These are phyloP conservation scores for Atkinsonella hypoxylon DNA, from an alignment of 2,329 filamentous ascomycete species.

Conservation along the genomic window DNA sequence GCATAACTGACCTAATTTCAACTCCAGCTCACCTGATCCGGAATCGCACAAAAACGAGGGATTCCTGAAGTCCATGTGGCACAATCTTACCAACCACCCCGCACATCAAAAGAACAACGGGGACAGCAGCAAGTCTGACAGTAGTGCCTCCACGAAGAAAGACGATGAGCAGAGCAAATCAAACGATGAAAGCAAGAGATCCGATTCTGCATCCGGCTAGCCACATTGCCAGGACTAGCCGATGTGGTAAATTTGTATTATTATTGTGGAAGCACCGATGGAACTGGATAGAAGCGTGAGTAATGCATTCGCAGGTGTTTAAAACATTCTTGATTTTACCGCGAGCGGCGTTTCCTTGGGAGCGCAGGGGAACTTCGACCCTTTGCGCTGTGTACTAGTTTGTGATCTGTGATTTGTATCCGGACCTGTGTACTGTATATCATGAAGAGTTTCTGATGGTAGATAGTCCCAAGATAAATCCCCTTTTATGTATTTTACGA, in stretches of 20 bases:
- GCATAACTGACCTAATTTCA: background rate
- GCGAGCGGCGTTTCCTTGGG: constrained; percentile 12
- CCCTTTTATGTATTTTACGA: constrained; percentile 14
- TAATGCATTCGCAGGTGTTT: constrained; percentile 26
- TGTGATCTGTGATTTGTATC: background rate
- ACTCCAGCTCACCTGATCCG: constrained; percentile 15
- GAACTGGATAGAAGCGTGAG: constrained; percentile 9
- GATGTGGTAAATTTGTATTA: constrained; percentile 9
- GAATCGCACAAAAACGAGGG: constrained; percentile 67
- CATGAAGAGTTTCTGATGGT: constrained; percentile 12
- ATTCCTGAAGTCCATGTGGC: constrained; percentile 88
- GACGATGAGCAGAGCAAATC: constrained; percentile 12
- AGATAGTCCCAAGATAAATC: constrained; percentile 21
- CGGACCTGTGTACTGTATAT: constrained; percentile 18
- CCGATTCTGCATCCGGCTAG: constrained; percentile 22
- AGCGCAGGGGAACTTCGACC: constrained; percentile 4
- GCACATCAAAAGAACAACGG: constrained; percentile 33
- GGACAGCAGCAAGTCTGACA: constrained; percentile 13
- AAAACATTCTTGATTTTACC: constrained; percentile 16
- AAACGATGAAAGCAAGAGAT: constrained; percentile 22
- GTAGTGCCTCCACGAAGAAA: constrained; percentile 8
- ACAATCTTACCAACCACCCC: constrained; percentile 72
- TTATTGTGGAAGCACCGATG: constrained; percentile 5
- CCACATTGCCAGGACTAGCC: constrained; percentile 12
- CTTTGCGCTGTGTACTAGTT: background rate